phyloP scores from a whole-genome alignment of 1,139 yeast genomes.

The Wickerhamomyces sp. region DNA sequence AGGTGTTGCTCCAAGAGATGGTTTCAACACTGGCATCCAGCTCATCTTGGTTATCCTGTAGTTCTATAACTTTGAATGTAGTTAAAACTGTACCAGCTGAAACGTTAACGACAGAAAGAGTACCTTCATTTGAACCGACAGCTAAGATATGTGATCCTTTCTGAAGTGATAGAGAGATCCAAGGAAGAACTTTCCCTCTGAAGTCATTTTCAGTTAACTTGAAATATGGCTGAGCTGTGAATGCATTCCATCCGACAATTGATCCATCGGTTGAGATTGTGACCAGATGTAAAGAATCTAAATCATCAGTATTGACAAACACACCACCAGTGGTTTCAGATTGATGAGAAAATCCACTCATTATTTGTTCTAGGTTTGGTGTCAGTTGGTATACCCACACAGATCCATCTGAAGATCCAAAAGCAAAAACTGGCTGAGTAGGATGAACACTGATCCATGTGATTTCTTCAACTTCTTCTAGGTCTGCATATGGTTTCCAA shows the following conservation, averaged over 20 bases:
- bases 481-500: constrained; percentile 68
- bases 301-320: constrained; percentile 62
- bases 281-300: constrained; percentile 59
- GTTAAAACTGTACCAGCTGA: constrained; percentile 67
- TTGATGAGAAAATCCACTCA: constrained; percentile 80
- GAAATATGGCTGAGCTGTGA: constrained; percentile 60
- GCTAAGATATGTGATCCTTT: constrained; percentile 47
- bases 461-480: constrained; percentile 85
- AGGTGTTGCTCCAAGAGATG: constrained; percentile 68
- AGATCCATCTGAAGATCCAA: constrained; percentile 89
- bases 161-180: constrained; percentile 64
- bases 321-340: constrained; percentile 74
- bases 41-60: constrained; percentile 56
- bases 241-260: constrained; percentile 86
- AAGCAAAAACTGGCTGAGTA: constrained; percentile 74
- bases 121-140: constrained; percentile 85
- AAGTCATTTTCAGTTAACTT: constrained; percentile 62
- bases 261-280: constrained; percentile 88
- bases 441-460: constrained; percentile 83
- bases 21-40: constrained; percentile 85
- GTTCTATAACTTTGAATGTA: constrained; percentile 57
- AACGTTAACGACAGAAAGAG: constrained; percentile 67
- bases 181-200: constrained; percentile 74
- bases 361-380: constrained; percentile 58
- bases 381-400: constrained; percentile 86